Evolutionary conservation across 345 rosid species (phyloP).

Genomic region (Camelina neglecta): DNA sequence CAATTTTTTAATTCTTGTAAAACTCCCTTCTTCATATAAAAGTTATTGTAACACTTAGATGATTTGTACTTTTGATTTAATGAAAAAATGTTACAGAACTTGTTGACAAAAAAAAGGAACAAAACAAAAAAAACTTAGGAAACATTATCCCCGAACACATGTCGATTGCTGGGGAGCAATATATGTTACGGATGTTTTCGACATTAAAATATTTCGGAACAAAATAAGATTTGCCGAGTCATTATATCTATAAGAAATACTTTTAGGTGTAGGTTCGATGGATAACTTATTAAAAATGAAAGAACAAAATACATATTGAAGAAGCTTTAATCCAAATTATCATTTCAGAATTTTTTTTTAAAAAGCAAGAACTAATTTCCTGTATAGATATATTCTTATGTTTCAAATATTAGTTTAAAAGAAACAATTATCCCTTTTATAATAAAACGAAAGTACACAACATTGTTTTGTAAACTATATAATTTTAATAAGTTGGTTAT

Average conservation of each 20-base stretch:
- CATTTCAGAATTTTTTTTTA: too few relatives aligned
- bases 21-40: not conserved
- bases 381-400: not conserved
- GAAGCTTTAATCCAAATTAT: not conserved
- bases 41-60: not conserved
- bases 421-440: not conserved
- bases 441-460: too few relatives aligned
- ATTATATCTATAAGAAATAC: not conserved
- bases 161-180: not conserved
- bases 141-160: not conserved
- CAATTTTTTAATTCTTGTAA: too few relatives aligned
- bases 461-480: too few relatives aligned
- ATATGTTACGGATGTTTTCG: not conserved
- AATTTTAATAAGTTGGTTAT: too few relatives aligned
- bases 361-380: too few relatives aligned
- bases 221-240: not conserved
- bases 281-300: not conserved
- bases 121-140: not conserved
- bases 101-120: too few relatives aligned
- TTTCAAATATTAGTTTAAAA: not conserved
- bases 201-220: not conserved
- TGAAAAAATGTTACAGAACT: too few relatives aligned
- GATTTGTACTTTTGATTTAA: too few relatives aligned
- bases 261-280: not conserved
- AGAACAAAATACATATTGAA: not conserved